Base-by-base conservation (phyloP, 805 yeast genomes). In the Nakazawaea siamensis region DNA sequence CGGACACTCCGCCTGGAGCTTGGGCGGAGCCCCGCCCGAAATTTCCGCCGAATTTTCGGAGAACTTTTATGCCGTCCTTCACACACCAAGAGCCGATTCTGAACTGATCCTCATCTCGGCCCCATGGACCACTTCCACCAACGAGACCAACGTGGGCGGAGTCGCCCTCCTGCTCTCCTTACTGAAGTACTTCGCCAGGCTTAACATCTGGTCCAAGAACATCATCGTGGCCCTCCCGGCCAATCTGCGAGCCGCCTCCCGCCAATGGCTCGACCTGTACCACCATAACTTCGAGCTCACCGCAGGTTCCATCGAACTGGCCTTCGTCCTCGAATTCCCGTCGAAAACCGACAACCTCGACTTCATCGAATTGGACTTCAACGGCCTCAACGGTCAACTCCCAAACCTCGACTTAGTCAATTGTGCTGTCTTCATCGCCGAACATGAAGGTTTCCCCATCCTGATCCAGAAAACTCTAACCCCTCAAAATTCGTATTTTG, bases 191-290 rank as follows among this genome's bases (percentile, higher is more conserved):
- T 82, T 90, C 54, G 68, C 76, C 28, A 68, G 86, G 44, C 76
- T 94, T 82, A 80, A 95, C 6, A 73, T 92, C 9, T 92, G 97
- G 98, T 85, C 95, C 16, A 92, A 92, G 52, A 94, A 88, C 51
- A 79, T 92, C 43, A 82, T 92, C 18, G 61, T 92, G 28, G 95
- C 88, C 18, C 70, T 86, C 33, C 87, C 95, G 3, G 74, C 76
- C 33, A 75, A 87, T 49, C 74, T 81, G 1, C 72, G 72, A 29
- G 62, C 64, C 20, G 74, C 92, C 1, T 62, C 90, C 39, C 65
- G 95, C 39, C 62, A 77, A 3, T 92, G 97, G 97, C 96, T 90
- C 7, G 85, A 82, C 40, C 95, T 94, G 1, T 92, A 92, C 55
- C 97, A 92, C 50, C 76, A 84, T 0, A 63, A 80, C 0, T 61